Base-by-base conservation (phyloP, 495 filamentous ascomycete species). In the Penicillium angulare region DNA sequence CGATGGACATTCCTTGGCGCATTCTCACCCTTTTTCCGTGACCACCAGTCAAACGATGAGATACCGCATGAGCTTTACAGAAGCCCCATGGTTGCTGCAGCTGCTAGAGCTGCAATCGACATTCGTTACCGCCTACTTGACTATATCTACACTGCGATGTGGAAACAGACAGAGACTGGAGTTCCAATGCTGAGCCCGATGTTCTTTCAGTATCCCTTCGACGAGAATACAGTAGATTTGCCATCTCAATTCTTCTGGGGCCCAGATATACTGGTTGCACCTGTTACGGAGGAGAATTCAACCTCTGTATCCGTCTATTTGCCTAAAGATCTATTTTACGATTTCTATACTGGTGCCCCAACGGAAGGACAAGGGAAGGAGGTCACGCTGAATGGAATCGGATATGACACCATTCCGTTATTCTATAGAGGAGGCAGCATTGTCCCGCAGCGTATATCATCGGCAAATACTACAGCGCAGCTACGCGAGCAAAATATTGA, bases 131-230 rank as follows among this genome's bases (percentile, higher is more conserved):
- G 75, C 2, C 74, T 92, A 3, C 70, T 92, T 10, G 88, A 90
- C 65, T 92, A 92, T 69, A 78, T 90, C 42, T 91, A 92, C 76
- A 91, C 88, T 2, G 80, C 84, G 0, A 62, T 90, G 55, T 69
- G 86, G 56, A 55, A 56, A 24, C 86, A 90, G 65, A 75, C 75
- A 23, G 48, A 71, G 16, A 81, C 81, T 52, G 88, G 88, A 38
- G 78, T 75, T 3, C 86, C 88, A 1, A 70, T 80, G 53, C 49
- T 90, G 16, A 79, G 73, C 62, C 86, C 88, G 1, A 56, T 92
- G 48, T 89, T 83, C 63, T 91, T 79, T 63, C 60, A 77, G 7
- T 92, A 89, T 62, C 88, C 87, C 1, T 57, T 75, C n/a, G 88
- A 90, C 59, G 55, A 66, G 32, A 77, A 82, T 33, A 82, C 82